phyloP scores from a whole-genome alignment of 805 yeast genomes.

The Lachancea mirantina region DNA sequence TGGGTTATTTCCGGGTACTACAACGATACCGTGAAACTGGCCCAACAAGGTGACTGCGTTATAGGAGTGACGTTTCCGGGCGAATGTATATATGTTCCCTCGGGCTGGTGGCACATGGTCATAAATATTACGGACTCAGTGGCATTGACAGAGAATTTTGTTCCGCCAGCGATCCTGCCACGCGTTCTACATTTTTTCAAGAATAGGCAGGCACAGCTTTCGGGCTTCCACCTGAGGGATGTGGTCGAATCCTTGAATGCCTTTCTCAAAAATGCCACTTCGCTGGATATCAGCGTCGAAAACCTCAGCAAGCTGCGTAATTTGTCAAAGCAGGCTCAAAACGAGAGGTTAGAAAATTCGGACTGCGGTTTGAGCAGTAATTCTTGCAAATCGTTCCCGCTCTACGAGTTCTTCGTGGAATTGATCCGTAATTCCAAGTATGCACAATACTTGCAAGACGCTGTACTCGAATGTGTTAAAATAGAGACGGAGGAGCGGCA shows the following conservation, averaged over 20 bases:
- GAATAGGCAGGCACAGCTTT: conserved; percentile 60
- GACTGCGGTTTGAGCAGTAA: conserved; percentile 54
- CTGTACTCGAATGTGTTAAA: conserved; percentile 30
- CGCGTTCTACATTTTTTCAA: conserved; percentile 61
- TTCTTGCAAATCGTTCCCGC: conserved; percentile 38
- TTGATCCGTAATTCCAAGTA: conserved; percentile 38
- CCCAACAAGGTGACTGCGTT: conserved; percentile 42
- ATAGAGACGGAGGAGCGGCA: conserved; percentile 30
- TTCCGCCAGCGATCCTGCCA: conserved; percentile 57
- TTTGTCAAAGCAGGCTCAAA: too few relatives aligned
- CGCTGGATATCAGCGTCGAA: conserved; percentile 14
- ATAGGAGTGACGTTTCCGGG: conserved; percentile 75
- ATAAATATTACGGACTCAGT: conserved; percentile 78
- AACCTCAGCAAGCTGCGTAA: conserved; percentile 29
- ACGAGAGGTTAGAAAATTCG: conserved; percentile 36
- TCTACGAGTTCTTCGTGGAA: conserved; percentile 53
- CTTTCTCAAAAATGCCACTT: conserved; percentile 16
- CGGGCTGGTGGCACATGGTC: conserved; percentile 98
- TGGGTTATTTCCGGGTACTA: conserved; percentile 83
- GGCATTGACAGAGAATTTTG: conserved; percentile 86
- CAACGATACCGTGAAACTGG: conserved; percentile 54
- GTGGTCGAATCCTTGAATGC: conserved; percentile 34
- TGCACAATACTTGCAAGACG: conserved; percentile 30
- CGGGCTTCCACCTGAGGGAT: conserved; percentile 65
- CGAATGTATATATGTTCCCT: conserved; percentile 82